Percentiles rank a stretch among this genome's conserved stretches.
Evolutionary conservation across 306 rosid species (phyloP).

Genomic region (Glycine latifolia): DNA sequence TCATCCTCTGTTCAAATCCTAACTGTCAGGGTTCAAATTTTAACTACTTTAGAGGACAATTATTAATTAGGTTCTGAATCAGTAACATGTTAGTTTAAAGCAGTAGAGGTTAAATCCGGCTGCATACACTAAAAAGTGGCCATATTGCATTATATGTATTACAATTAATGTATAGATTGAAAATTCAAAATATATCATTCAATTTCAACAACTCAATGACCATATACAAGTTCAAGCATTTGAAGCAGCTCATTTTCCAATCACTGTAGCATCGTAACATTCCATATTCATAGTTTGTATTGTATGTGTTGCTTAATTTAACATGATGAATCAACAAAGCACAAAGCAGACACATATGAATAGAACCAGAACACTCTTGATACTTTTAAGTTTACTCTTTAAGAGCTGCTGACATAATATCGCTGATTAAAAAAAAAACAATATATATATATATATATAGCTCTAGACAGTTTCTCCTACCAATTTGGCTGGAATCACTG

Average conservation of each 20-base stretch:
- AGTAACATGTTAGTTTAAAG: slow-evolving; percentile 9
- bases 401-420: not conserved
- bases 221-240: slow-evolving; percentile 14
- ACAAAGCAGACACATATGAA: slow-evolving; percentile 1
- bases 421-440: not conserved
- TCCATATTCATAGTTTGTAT: slow-evolving; percentile 11
- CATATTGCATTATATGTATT: not conserved
- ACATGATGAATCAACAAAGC: slow-evolving; percentile 18
- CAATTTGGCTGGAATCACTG: slow-evolving; percentile 79
- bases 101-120: not conserved
- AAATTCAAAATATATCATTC: not conserved
- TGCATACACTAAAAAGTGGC: not conserved
- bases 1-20: not conserved
- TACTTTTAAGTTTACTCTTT: slow-evolving; percentile 9
- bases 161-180: not conserved
- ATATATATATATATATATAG: not conserved
- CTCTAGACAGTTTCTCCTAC: slow-evolving; percentile 53
- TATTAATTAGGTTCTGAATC: slow-evolving; percentile 12
- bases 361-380: slow-evolving; percentile 9
- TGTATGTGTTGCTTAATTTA: not conserved
- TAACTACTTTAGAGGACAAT: not conserved
- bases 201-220: not conserved
- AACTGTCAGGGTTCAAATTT: not conserved
- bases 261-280: slow-evolving; percentile 12
- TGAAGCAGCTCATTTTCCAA: not conserved